Conservation (phyloP, 306 rosid species). For the Citrullus mucosospermus region DNA sequence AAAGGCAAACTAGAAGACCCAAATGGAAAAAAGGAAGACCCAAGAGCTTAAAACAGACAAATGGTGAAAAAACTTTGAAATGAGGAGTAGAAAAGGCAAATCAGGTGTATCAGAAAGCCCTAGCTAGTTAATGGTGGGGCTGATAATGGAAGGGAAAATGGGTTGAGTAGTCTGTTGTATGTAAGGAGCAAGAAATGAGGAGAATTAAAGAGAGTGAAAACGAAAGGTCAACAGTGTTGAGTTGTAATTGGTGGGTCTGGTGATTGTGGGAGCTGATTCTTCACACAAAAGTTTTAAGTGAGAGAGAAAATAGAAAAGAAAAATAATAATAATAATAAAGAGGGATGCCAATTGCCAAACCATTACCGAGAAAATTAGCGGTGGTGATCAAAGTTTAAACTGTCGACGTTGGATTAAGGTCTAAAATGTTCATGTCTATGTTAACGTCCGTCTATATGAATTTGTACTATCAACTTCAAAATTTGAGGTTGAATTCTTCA, state of each 20-base stretch:
- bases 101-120: background rate
- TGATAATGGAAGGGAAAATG: background rate
- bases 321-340: background rate
- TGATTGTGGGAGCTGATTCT: slow-evolving; percentile 23
- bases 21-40: background rate
- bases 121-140: background rate
- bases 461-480: too few relatives aligned
- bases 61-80: background rate
- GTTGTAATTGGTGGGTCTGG: slow-evolving; percentile 62
- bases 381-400: too few relatives aligned
- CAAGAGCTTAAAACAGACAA: background rate
- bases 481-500: too few relatives aligned
- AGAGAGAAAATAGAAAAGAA: background rate
- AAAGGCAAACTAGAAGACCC: background rate
- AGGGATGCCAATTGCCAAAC: background rate
- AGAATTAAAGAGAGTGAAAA: slow-evolving; percentile 12
- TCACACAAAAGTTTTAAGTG: background rate
- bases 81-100: background rate
- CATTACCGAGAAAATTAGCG: background rate
- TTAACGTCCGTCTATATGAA: too few relatives aligned
- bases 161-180: background rate
- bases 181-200: slow-evolving; percentile 23
- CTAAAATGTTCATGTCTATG: too few relatives aligned
- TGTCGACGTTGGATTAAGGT: too few relatives aligned
- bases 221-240: slow-evolving; percentile 20